A percentile compares a stretch with the other conserved stretches of the same genome.
These are phyloP conservation scores for Aureobasidium sp. DNA, from an alignment of 2,329 filamentous ascomycete species.

Conservation along the genomic window DNA sequence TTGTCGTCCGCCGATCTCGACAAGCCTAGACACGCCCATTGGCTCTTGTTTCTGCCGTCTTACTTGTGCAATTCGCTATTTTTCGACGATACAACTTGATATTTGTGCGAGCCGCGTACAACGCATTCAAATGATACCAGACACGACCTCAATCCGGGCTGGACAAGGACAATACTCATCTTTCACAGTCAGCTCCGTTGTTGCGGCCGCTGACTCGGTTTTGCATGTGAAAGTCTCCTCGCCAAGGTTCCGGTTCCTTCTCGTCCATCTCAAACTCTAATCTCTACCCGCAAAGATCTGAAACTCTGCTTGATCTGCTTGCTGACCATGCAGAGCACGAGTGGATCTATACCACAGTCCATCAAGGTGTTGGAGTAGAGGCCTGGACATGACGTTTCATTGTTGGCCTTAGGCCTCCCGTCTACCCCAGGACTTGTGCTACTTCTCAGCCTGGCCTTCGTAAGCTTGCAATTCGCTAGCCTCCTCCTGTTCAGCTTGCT, in stretches of 20 bases:
- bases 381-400: background rate
- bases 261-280: background rate
- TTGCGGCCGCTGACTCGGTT: background rate
- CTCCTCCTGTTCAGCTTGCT: conserved; percentile 13
- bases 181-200: background rate
- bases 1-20: background rate
- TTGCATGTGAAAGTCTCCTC: conserved; percentile 2
- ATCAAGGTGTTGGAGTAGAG: conserved; percentile 1
- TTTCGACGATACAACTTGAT: background rate
- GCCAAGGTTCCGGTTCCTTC: background rate
- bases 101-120: background rate
- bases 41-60: background rate
- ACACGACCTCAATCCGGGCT: background rate
- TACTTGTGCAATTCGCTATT: background rate
- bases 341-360: background rate
- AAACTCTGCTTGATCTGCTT: background rate
- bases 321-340: background rate
- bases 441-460: background rate
- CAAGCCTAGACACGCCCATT: conserved; percentile 8
- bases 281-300: background rate
- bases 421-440: background rate
- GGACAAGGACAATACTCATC: background rate
- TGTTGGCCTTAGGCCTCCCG: background rate
- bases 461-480: background rate
- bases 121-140: background rate